Evolutionary conservation across 1,284 basidiomycete species (phyloP).

Genomic region (Ganoderma multipileum): DNA sequence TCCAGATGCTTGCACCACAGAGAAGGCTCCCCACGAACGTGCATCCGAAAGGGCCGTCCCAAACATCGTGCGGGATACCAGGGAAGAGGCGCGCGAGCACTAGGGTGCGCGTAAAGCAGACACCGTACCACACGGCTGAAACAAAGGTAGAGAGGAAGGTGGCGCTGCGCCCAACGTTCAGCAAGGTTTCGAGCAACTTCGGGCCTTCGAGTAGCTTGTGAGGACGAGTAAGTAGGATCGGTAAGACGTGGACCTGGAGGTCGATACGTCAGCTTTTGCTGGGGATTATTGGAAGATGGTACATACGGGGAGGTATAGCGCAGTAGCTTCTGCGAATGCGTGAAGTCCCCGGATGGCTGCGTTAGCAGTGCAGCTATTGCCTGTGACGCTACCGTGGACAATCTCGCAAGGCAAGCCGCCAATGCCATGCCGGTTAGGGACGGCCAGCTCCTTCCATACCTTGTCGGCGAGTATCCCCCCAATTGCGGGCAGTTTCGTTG

Average conservation of each 20-base stretch:
- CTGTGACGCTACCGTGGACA: slow-evolving; percentile 64
- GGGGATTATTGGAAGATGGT: slow-evolving; percentile 11
- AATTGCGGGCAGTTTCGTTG: slow-evolving; percentile 59
- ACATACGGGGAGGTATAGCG: slow-evolving; percentile 70
- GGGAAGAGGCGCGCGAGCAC: slow-evolving; percentile 68
- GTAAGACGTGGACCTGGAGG: slow-evolving; percentile 69
- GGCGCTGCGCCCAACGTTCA: slow-evolving; percentile 67
- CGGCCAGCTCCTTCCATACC: slow-evolving; percentile 61
- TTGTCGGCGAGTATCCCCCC: slow-evolving; percentile 58
- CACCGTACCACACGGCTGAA: slow-evolving; percentile 68
- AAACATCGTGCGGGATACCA: slow-evolving; percentile 72
- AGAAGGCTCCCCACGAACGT: slow-evolving; percentile 69
- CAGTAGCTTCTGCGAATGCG: slow-evolving; percentile 67
- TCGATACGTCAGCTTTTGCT: slow-evolving; percentile 2
- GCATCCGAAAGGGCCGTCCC: slow-evolving; percentile 77
- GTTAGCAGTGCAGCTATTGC: slow-evolving; percentile 66
- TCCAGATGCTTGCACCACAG: slow-evolving; percentile 79
- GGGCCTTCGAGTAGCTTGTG: slow-evolving; percentile 53
- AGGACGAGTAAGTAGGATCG: slow-evolving; percentile 66
- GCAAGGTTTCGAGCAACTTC: slow-evolving; percentile 47
- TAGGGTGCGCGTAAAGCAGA: slow-evolving; percentile 72
- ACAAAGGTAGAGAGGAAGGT: slow-evolving; percentile 77
- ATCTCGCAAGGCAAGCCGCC: slow-evolving; percentile 79
- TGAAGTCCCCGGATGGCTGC: slow-evolving; percentile 54
- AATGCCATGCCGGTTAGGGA: slow-evolving; percentile 54